Conservation (phyloP, 345 rosid genomes). For the Toxicodendron radicans region DNA sequence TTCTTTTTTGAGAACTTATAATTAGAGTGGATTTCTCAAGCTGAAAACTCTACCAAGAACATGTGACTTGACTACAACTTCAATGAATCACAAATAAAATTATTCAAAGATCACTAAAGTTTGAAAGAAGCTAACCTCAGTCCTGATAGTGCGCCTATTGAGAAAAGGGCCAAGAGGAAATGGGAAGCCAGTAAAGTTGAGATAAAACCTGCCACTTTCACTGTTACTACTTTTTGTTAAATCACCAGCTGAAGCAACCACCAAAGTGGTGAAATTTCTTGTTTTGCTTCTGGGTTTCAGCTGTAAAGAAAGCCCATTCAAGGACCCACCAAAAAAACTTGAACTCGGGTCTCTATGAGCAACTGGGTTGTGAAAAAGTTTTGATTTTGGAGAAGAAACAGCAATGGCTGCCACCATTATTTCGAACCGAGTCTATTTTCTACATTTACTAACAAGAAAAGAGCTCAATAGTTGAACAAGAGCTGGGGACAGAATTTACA, state of each 20-base stretch:
- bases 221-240: constrained; percentile 27
- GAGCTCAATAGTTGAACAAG: neutral
- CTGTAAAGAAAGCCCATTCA: constrained; percentile 38
- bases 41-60: neutral
- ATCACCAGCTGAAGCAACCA: constrained; percentile 51
- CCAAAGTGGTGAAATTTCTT: constrained; percentile 35
- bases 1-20: neutral
- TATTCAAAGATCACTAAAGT: neutral
- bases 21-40: neutral
- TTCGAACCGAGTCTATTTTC: neutral
- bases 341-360: constrained; percentile 37
- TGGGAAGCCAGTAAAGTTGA: constrained; percentile 90
- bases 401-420: constrained; percentile 53
- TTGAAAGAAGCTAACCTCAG: constrained; percentile 56
- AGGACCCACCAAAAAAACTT: constrained; percentile 46
- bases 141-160: constrained; percentile 78
- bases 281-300: constrained; percentile 39
- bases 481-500: neutral
- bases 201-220: constrained; percentile 58
- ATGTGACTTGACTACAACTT: neutral
- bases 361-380: constrained; percentile 42
- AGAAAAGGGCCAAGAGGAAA: constrained; percentile 99
- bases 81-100: neutral
- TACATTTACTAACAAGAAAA: neutral
- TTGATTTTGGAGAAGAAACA: constrained; percentile 54